phyloP scores from a whole-genome alignment of 257 asterid species.

The Nicotiana sylvestris region DNA sequence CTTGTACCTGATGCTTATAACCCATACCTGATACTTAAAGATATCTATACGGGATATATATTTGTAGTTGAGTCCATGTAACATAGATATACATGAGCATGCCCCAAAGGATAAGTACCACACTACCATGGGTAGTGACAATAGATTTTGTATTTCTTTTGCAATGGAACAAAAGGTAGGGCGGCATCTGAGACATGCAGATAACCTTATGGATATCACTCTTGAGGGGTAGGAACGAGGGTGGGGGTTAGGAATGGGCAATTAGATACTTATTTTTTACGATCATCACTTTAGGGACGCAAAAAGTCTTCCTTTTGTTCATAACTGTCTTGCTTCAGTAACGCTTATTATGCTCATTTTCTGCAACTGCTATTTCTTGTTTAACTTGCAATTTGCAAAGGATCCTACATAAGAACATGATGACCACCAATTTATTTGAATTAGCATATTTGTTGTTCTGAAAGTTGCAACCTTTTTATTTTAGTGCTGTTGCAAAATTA shows the following conservation, averaged over 20 bases:
- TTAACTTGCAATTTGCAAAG: background rate
- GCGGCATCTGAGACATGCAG: background rate
- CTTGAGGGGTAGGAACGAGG: background rate
- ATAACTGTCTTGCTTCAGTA: background rate
- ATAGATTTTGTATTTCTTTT: background rate
- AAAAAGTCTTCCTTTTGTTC: background rate
- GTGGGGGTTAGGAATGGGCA: background rate
- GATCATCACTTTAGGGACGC: background rate
- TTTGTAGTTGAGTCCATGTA: background rate
- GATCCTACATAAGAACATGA: background rate
- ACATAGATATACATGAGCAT: background rate
- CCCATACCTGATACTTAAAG: background rate
- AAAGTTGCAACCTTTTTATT: background rate
- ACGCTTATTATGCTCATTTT: background rate
- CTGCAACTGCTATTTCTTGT: background rate
- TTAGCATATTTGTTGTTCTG: slow-evolving; percentile 3
- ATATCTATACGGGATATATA: background rate
- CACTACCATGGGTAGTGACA: background rate
- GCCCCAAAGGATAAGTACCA: background rate
- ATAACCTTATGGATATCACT: background rate
- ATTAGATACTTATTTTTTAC: background rate
- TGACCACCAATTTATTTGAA: background rate
- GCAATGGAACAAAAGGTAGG: background rate
- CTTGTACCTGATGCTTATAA: slow-evolving; percentile 5
- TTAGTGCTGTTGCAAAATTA: background rate